A percentile compares a stretch with the other conserved stretches of the same genome.
Evolutionary conservation across 2,329 filamentous ascomycete species (phyloP).

Genomic region (Fusarium ambrosium): DNA sequence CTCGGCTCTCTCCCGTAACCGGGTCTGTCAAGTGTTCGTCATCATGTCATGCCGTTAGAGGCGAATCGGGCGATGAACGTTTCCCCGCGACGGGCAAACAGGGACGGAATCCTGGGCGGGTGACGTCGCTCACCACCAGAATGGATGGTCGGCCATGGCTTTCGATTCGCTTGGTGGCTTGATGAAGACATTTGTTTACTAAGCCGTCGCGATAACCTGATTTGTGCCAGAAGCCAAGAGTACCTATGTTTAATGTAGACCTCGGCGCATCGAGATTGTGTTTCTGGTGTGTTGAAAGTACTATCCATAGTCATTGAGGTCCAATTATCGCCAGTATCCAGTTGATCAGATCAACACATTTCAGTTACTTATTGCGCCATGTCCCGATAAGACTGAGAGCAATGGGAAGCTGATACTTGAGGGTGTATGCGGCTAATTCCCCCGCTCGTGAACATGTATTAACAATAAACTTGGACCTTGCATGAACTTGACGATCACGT

Average conservation of each 20-base stretch:
- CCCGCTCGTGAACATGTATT: not conserved
- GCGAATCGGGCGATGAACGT: constrained; percentile 38
- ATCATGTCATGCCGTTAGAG: constrained; percentile 41
- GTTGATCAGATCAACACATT: not conserved
- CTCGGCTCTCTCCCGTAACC: constrained; percentile 2
- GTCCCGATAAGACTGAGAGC: not conserved
- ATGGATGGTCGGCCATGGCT: constrained; percentile 15
- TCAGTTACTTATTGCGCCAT: not conserved
- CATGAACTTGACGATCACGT: not conserved
- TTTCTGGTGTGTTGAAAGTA: not conserved
- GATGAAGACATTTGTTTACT: not conserved
- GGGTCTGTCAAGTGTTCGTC: constrained; percentile 33
- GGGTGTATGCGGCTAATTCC: not conserved
- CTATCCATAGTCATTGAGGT: not conserved
- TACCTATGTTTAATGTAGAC: not conserved
- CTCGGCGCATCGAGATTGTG: not conserved
- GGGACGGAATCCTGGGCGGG: constrained; percentile 41
- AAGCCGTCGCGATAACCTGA: not conserved
- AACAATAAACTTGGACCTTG: not conserved
- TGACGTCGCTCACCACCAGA: constrained; percentile 42
- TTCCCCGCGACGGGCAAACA: constrained; percentile 43
- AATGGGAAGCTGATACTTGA: not conserved
- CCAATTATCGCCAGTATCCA: not conserved
- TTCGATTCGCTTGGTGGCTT: not conserved
- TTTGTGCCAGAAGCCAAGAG: not conserved